These are phyloP conservation scores for Tulasnella sp. DNA, from an alignment of 768 basidiomycete species.

Conservation along the genomic window DNA sequence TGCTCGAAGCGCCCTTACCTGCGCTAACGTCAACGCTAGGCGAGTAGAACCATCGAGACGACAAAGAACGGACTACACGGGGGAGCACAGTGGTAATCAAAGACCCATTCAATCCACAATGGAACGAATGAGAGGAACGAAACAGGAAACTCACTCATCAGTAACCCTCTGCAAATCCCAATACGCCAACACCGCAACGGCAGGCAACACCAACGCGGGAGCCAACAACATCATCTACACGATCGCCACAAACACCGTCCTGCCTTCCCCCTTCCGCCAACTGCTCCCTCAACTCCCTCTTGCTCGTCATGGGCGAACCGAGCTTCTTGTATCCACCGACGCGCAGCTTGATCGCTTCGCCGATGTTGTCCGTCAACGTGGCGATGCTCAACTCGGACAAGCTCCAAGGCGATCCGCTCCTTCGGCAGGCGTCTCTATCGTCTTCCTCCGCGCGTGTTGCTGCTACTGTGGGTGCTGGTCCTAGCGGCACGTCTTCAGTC, in stretches of 20 bases:
- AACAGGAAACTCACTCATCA: conserved; percentile 67
- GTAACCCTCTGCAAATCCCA: conserved; percentile 60
- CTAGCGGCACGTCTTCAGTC: too few relatives aligned
- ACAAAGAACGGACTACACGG: conserved; percentile 73
- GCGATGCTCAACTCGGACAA: conserved; percentile 24
- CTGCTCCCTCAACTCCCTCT: conserved; percentile 41
- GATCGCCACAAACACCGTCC: conserved; percentile 80
- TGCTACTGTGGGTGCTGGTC: background rate
- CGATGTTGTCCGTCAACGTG: conserved; percentile 41
- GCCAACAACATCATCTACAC: conserved; percentile 81
- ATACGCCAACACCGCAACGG: conserved; percentile 60
- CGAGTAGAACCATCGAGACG: conserved; percentile 74
- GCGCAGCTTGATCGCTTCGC: conserved; percentile 43
- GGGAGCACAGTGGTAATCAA: background rate
- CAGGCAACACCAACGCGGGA: conserved; percentile 70
- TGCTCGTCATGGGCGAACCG: conserved; percentile 26
- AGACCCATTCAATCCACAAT: too few relatives aligned
- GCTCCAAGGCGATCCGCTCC: conserved; percentile 29
- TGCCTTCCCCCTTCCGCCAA: conserved; percentile 59
- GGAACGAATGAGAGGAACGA: background rate
- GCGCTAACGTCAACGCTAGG: conserved; percentile 71
- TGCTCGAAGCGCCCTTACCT: conserved; percentile 42
- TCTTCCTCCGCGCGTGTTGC: background rate
- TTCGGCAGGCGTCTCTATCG: background rate
- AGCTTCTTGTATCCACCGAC: conserved; percentile 11